Percentiles rank a stretch among this genome's conserved stretches.
phyloP scores from a whole-genome alignment of 2,329 filamentous ascomycete genomes.

The Clonostachys rosea region DNA sequence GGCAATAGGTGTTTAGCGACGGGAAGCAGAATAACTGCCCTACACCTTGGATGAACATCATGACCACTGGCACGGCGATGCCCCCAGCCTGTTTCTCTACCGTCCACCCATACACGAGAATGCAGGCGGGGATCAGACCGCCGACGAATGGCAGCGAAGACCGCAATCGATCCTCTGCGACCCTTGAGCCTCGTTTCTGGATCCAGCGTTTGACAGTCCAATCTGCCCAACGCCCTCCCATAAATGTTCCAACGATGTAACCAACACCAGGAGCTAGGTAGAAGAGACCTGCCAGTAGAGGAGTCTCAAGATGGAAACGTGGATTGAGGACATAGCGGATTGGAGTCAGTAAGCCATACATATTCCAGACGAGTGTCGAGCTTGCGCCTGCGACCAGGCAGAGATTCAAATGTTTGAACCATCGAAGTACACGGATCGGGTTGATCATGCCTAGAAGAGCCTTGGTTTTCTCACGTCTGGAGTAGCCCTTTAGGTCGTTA shows the following conservation, averaged over 20 bases:
- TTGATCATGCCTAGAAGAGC: constrained; percentile 62
- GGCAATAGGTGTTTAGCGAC: constrained; percentile 72
- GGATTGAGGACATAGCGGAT: constrained; percentile 73
- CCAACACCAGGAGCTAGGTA: constrained; percentile 70
- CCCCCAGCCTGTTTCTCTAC: constrained; percentile 45
- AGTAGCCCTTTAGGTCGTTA: constrained; percentile 54
- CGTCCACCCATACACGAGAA: constrained; percentile 58
- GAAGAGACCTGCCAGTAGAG: constrained; percentile 66
- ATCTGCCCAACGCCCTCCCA: constrained; percentile 70
- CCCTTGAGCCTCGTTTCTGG: constrained; percentile 50
- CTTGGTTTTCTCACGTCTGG: constrained; percentile 37
- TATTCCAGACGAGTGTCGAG: constrained; percentile 68
- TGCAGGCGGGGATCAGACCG: constrained; percentile 52
- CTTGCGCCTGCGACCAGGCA: constrained; percentile 54
- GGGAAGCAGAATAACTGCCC: constrained; percentile 75
- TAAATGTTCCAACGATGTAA: constrained; percentile 64
- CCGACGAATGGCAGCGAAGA: constrained; percentile 53
- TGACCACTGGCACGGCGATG: constrained; percentile 59
- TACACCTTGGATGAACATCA: constrained; percentile 71
- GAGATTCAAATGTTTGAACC: constrained; percentile 68
- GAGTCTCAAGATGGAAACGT: constrained; percentile 62
- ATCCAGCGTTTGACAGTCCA: constrained; percentile 62
- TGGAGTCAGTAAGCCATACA: constrained; percentile 55
- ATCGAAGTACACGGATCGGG: constrained; percentile 56
- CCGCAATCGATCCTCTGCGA: constrained; percentile 66